phyloP scores from a whole-genome alignment of 768 basidiomycete genomes.

The Chalciporus sphaerocephalus region DNA sequence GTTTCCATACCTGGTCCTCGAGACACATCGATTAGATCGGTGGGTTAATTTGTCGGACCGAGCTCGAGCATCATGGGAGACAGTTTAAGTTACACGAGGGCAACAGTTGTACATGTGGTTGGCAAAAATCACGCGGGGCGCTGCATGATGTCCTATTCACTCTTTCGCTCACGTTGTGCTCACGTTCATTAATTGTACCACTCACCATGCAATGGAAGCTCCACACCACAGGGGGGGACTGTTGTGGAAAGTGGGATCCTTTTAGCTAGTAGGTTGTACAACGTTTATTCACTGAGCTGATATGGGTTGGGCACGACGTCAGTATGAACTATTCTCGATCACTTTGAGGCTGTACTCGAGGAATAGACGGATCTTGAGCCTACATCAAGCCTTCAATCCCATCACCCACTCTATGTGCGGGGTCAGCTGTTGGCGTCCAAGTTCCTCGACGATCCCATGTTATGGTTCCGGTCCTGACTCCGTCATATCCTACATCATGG shows the following conservation, averaged over 20 bases:
- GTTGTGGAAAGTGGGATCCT: constrained; percentile 6
- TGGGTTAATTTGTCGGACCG: constrained; percentile 6
- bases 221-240: constrained; percentile 3
- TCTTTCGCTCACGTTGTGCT: constrained; percentile 5
- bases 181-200: constrained; percentile 22
- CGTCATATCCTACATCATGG: neutral
- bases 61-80: constrained; percentile 1
- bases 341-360: constrained; percentile 8
- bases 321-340: constrained; percentile 19
- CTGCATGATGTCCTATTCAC: constrained; percentile 14
- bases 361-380: constrained; percentile 19
- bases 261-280: too few relatives aligned
- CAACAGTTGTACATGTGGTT: neutral
- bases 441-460: constrained; percentile 10
- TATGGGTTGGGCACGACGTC: constrained; percentile 20
- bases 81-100: too few relatives aligned
- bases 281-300: constrained; percentile 6
- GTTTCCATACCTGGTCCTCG: constrained; percentile 17
- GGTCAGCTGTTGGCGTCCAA: constrained; percentile 5
- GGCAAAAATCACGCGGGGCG: constrained; percentile 14
- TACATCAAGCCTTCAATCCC: constrained; percentile 19
- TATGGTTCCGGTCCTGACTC: neutral
- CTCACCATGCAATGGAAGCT: constrained; percentile 9
- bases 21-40: constrained; percentile 31
- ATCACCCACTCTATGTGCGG: neutral